Base-by-base conservation (phyloP, 202 grass and related monocot species). In the Schoenoplectus triqueter region DNA sequence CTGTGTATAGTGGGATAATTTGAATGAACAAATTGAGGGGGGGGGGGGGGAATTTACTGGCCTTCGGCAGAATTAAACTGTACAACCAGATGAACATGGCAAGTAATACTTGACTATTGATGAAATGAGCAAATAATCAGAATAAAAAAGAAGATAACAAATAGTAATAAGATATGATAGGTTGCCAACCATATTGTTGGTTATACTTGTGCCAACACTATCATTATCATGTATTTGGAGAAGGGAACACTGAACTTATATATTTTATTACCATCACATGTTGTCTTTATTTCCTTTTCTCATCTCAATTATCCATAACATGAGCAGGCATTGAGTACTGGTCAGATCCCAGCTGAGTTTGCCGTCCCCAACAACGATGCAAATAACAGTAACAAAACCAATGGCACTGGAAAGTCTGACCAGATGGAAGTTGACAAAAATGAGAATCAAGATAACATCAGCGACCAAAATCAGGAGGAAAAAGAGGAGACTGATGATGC, bases 311-410 rank as follows among this genome's bases (percentile, higher is more conserved):
- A 15, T 59, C 59, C 8, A 40, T 72, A 55, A 69, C 54, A 55
- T 68, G 70, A 70, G 47, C 69, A 96, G 97, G 97, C 90, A 55
- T 77, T 99, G 88, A 99, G 92, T 85, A 93, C 87, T 78, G 97
- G 92, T 19, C 91, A 90, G 81, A 85, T 99, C 51, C 93, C 97
- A 85, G 91, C 90, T 39, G 97, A 96, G 60, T 99, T 99, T 90
- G 89, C 90, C 46, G 85, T 86, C 60, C 90, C 88, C 21, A 93
- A 87, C 81, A 92, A 88, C 46, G 90, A 92, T 56, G 5, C 81
- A 22, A 83, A 13, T 78, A 78, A 8, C n/a, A 72, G 86, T n/a
- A 90, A 82, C 41, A 86, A 88, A 73, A 87, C 86, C 69, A 85
- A 90, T 48, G 84, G 64, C 46, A 45, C 91, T 81, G 90, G 85